Conservation (phyloP, 176 grass and related monocot species). For the Oryza meridionalis region DNA sequence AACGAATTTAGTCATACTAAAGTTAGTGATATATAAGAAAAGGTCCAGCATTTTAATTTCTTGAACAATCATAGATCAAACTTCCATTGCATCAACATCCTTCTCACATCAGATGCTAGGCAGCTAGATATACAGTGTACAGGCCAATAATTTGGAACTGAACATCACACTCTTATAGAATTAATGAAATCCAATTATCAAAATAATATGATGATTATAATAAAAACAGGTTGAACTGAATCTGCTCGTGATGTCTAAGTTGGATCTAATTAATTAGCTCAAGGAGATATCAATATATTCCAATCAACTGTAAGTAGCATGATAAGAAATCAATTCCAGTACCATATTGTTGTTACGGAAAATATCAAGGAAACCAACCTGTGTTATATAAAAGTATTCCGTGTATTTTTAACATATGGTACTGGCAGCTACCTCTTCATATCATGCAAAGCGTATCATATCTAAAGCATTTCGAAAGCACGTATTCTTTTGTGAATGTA, state of each 20-base stretch:
- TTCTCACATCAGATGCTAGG: constrained; percentile 3
- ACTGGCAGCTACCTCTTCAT: neutral
- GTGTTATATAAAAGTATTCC: neutral
- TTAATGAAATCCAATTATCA: neutral
- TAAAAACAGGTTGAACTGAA: neutral
- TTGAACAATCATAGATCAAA: neutral
- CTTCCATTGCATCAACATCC: neutral
- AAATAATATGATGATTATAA: neutral
- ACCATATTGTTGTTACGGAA: neutral
- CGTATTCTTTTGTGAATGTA: constrained; percentile 1
- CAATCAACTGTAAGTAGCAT: neutral
- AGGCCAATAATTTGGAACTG: constrained; percentile 16
- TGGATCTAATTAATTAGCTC: neutral
- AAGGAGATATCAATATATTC: neutral
- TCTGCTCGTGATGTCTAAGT: neutral
- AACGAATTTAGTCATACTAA: constrained; percentile 9
- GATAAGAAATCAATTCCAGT: neutral
- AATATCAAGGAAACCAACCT: neutral
- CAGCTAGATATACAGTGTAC: neutral
- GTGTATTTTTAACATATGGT: neutral
- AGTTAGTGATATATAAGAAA: constrained; percentile 17
- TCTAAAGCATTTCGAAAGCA: neutral
- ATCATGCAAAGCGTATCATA: neutral
- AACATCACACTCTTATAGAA: neutral
- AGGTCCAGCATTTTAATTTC: neutral